Conservation (phyloP, 2,329 filamentous ascomycete species). For the Kalaharituber pfeilii region DNA sequence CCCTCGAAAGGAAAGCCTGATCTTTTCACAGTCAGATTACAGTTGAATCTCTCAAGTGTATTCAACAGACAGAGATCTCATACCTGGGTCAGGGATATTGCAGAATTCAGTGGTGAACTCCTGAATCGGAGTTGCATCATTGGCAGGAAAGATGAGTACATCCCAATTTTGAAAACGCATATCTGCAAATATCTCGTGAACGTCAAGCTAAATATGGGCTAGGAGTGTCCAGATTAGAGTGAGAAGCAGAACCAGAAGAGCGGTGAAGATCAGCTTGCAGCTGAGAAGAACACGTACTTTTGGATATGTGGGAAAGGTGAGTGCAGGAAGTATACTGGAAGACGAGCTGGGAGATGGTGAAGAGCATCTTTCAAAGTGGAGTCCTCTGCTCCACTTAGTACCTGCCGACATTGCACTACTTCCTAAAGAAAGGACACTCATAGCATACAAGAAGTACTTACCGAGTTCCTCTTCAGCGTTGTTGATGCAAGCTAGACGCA, state of each 20-base stretch:
- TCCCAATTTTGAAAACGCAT: conserved; percentile 2
- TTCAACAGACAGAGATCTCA: background rate
- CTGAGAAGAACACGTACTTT: background rate
- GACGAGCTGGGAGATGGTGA: background rate
- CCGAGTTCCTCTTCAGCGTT: no score
- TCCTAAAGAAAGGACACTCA: no score
- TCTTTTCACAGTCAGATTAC: background rate
- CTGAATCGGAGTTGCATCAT: background rate
- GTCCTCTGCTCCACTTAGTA: no score
- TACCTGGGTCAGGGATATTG: conserved; percentile 1
- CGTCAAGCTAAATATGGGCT: no score
- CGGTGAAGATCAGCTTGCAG: no score
- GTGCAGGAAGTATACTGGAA: background rate
- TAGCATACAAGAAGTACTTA: no score
- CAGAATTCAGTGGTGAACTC: background rate
- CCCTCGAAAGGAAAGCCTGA: background rate
- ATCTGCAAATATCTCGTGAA: background rate
- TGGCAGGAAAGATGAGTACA: background rate
- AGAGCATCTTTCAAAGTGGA: no score
- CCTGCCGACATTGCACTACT: no score
- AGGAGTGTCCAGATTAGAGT: no score
- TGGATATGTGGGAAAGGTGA: background rate
- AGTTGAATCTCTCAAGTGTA: background rate
- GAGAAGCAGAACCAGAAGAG: no score
- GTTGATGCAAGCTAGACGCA: no score